phyloP scores from a whole-genome alignment of 2,329 filamentous ascomycete genomes.

The Pestalotiopsis sp. region DNA sequence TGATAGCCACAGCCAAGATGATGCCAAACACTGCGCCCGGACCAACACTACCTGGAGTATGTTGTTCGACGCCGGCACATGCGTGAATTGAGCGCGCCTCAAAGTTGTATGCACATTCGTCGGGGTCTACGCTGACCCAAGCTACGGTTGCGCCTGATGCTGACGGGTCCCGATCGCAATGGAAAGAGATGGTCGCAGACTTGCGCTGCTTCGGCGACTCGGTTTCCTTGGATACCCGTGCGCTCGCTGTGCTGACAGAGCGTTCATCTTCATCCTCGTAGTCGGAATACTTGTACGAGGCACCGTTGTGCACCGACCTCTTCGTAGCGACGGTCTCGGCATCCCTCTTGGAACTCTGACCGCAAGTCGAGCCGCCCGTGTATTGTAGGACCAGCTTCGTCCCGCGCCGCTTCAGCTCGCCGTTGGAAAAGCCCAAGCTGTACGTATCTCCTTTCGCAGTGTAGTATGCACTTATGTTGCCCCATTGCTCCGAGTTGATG shows the following conservation, averaged over 20 bases:
- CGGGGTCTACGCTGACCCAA: constrained; percentile 81
- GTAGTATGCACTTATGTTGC: constrained; percentile 81
- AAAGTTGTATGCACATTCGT: constrained; percentile 95
- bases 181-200: constrained; percentile 87
- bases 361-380: constrained; percentile 76
- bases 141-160: constrained; percentile 70
- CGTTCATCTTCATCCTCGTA: constrained; percentile 34
- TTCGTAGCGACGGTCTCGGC: constrained; percentile 29
- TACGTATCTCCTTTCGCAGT: constrained; percentile 65
- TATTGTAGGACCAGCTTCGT: constrained; percentile 79
- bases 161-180: constrained; percentile 83
- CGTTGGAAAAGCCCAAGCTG: constrained; percentile 72
- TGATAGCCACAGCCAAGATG: constrained; percentile 74
- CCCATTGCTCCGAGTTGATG: constrained; percentile 62
- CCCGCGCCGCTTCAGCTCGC: constrained; percentile 60
- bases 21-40: constrained; percentile 83
- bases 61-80: constrained; percentile 69
- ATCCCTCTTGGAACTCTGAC: constrained; percentile 40
- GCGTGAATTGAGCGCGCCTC: constrained; percentile 85
- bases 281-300: constrained; percentile 27
- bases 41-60: constrained; percentile 72
- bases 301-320: constrained; percentile 37
- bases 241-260: constrained; percentile 18
- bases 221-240: constrained; percentile 25
- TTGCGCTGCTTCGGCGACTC: constrained; percentile 55